Evolutionary conservation across 441 rosid species (phyloP).

Genomic region (Erodium chrysanthum): DNA sequence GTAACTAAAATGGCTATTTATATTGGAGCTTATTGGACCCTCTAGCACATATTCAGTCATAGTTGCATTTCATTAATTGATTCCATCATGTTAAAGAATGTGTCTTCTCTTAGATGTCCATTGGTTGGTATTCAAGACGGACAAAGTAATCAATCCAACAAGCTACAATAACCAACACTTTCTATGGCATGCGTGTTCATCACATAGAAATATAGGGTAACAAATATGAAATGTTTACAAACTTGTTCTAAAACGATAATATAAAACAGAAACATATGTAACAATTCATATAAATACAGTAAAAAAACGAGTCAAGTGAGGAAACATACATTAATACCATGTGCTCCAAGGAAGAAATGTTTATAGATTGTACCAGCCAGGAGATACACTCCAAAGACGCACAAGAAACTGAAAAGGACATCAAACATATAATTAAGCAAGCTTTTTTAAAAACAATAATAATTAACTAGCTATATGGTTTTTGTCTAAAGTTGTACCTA

Average conservation of each 20-base stretch:
- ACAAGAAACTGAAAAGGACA: constrained; percentile 40
- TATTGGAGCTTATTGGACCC: neutral
- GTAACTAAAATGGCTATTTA: neutral
- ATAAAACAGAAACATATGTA: neutral
- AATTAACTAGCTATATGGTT: neutral
- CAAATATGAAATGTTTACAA: no score
- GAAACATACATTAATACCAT: constrained; percentile 53
- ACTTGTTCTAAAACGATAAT: no score
- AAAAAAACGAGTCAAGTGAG: constrained; percentile 1
- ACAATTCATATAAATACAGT: neutral
- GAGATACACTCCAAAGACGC: constrained; percentile 70
- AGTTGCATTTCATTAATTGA: neutral
- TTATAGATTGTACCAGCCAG: constrained; percentile 62
- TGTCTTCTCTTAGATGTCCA: neutral
- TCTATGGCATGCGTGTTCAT: no score
- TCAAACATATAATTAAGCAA: constrained; percentile 13
- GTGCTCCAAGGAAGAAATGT: constrained; percentile 53
- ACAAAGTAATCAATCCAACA: neutral
- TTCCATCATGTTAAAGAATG: neutral
- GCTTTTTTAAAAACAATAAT: neutral
- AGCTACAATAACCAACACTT: no score
- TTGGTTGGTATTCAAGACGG: neutral
- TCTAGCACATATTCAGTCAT: neutral
- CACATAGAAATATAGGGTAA: neutral
- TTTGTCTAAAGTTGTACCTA: neutral